Conservation (phyloP, 108 stramenopile genomes). For the Nitzschia inconspicua region DNA sequence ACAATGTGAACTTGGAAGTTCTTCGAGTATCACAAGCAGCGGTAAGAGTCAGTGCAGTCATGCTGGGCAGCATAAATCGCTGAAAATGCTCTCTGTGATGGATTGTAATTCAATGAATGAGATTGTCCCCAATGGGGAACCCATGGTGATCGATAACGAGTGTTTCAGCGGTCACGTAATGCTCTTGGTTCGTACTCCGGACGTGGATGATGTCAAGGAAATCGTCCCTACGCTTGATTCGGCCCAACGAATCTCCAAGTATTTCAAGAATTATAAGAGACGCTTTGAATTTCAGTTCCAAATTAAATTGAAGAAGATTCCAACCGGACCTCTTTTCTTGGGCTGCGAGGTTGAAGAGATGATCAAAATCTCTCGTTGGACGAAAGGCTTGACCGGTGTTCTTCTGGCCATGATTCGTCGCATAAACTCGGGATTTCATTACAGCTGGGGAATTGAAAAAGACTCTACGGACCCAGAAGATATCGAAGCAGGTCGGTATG, state of each 20-base stretch:
- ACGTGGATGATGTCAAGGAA: constrained; percentile 42
- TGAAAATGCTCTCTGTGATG: constrained; percentile 33
- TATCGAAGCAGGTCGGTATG: constrained; percentile 32
- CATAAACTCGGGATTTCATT: constrained; percentile 69
- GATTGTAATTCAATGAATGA: constrained; percentile 25
- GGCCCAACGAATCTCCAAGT: constrained; percentile 27
- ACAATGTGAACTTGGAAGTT: too few relatives aligned
- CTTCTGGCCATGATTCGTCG: constrained; percentile 57
- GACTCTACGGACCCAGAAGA: constrained; percentile 4
- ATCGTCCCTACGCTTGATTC: constrained; percentile 12
- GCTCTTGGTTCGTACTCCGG: constrained; percentile 65
- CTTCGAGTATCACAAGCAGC: too few relatives aligned
- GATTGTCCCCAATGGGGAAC: constrained; percentile 44
- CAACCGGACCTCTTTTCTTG: constrained; percentile 57
- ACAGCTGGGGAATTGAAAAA: constrained; percentile 36
- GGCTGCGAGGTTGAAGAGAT: constrained; percentile 60
- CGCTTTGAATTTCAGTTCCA: constrained; percentile 82
- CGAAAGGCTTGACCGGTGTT: constrained; percentile 44
- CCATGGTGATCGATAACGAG: constrained; percentile 54
- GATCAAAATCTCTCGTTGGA: constrained; percentile 49
- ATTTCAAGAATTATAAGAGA: constrained; percentile 53
- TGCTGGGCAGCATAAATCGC: constrained; percentile 35
- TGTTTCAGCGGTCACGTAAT: constrained; percentile 60
- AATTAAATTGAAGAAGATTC: constrained; percentile 63
- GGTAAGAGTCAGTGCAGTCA: constrained; percentile 2